Evolutionary conservation across 2,329 filamentous ascomycete genomes (phyloP), one percentile per base, ranked within the genome.

Genomic region (Pseudogymnoascus sp.): DNA sequence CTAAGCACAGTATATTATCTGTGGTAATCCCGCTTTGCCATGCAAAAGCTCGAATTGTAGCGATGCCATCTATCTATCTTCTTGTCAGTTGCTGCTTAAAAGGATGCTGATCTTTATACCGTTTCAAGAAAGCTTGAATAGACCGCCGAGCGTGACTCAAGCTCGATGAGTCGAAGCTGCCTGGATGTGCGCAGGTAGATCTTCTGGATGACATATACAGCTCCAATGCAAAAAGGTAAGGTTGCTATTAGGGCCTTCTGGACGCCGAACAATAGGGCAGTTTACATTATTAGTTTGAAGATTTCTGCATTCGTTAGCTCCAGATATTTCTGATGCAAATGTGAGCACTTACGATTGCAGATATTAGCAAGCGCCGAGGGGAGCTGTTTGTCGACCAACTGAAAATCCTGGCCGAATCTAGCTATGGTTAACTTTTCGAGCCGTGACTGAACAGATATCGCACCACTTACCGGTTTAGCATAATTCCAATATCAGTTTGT

Each of bases 151-250:
- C 87, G 86, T 1, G 82, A 79, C 70, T 88, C 85, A 0, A 88
- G 77, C 53, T 88, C 85, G 10, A 88, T 71, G 19, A 85, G 77
- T 59, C 85, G 78, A 7, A 88, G 70, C 69, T 88, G 85, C 0
- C 84, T 75, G 0, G 83, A 86, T 0, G 84, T 88, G 0, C 82
- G 77, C 1, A 88, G 76, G 67, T 88, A 88, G 59, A 84, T 78
- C 61, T 76, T 80, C 65, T 86, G 84, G 0, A 87, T 71, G 1
- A 75, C 64, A 63, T 79, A 86, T 0, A 86, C 65, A 0, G 79
- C 64, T 0, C 68, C 71, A 10, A 79, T 66, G 3, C 86, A 68
- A 2, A 82, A 71, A 0, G 83, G 83, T 63, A 85, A 82, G 0
- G 76, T 75, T 21, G 81, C 75, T 0, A 78, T 77, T 0, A 83